Percentiles rank a stretch among this genome's conserved stretches.
Conservation (phyloP, 108 stramenopile species). For the Hondaea fermentalgiana region DNA sequence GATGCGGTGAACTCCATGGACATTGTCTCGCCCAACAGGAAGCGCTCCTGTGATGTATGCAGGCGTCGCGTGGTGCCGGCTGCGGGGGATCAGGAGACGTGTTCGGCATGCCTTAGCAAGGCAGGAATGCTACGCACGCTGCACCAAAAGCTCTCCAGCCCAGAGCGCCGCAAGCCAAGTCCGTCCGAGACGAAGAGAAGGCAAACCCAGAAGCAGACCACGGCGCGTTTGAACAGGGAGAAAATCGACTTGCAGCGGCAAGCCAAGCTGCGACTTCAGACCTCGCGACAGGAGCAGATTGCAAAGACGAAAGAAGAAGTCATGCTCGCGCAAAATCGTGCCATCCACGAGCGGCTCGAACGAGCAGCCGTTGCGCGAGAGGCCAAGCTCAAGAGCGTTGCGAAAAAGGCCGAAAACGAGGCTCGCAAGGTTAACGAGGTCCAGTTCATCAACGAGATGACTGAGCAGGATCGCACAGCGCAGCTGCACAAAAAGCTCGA, state of each 20-base stretch:
- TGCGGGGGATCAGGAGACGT: not conserved
- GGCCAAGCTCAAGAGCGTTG: constrained; percentile 12
- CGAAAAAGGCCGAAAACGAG: constrained; percentile 11
- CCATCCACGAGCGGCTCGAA: not conserved
- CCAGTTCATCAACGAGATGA: constrained; percentile 1
- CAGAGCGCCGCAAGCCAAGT: constrained; percentile 3
- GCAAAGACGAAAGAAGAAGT: not conserved
- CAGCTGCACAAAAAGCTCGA: constrained; percentile 6
- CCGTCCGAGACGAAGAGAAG: not conserved
- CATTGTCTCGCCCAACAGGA: not conserved
- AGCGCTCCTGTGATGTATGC: not conserved
- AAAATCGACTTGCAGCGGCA: not conserved
- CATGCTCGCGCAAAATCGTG: not conserved
- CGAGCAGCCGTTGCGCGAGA: not conserved
- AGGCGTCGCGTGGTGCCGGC: not conserved
- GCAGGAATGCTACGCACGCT: not conserved
- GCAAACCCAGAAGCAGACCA: not conserved
- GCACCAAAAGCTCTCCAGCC: not conserved
- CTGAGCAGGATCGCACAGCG: constrained; percentile 6
- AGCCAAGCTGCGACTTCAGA: not conserved
- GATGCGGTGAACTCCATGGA: not conserved
- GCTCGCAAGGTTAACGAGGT: not conserved
- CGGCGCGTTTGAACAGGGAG: not conserved
- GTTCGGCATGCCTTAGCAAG: not conserved
- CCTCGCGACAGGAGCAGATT: not conserved